Evolutionary conservation across 2,329 filamentous ascomycete species (phyloP), one percentile per base, ranked within the genome.

Genomic region (Trichoderma harzianum): DNA sequence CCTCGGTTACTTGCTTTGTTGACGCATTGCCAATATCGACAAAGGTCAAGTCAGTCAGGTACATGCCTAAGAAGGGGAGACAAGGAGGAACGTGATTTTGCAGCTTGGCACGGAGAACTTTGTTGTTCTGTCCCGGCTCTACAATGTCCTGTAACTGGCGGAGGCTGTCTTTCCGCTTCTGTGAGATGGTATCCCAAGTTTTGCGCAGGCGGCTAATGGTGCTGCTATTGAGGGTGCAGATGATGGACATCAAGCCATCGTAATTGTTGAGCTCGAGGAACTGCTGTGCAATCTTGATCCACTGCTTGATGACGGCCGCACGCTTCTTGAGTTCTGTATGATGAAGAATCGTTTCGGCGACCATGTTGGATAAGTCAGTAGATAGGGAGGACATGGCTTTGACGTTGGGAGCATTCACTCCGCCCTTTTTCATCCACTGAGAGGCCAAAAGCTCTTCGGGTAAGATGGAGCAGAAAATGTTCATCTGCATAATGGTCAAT

Each of bases 211-310:
- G 93, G 69, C 90, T 90, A 76, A 99, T 95, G 77, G 94, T 95
- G 18, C 95, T 97, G 71, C 93, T 95, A 82, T 97, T 97, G 63
- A 99, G 83, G 11, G 93, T 95, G 84, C 95, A 98, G 77, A 97
- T 94, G 76, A 99, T 97, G 8, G 96, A 94, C 94, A 98, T 98
- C 12, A 99, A 84, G 0, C 94, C 93, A 78, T 99, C 95, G 77
- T 98, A 99, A 83, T 99, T 99, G 83, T 96, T 92, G 30, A 98
- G 87, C 78, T 96, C 93, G 6, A 97, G 85, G 75, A 94, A 97
- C 77, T 93, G 93, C 76, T 92, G 88, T 1, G 93, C 94, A 76
- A 98, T 91, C 85, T 98, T 99, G 80, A 98, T 93, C 96, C 96
- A 99, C 77, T 98, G 95, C 84, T 99, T 98, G 83, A 99, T 96